phyloP scores from a whole-genome alignment of 345 rosid genomes.

The Moricandia moricandioides region DNA sequence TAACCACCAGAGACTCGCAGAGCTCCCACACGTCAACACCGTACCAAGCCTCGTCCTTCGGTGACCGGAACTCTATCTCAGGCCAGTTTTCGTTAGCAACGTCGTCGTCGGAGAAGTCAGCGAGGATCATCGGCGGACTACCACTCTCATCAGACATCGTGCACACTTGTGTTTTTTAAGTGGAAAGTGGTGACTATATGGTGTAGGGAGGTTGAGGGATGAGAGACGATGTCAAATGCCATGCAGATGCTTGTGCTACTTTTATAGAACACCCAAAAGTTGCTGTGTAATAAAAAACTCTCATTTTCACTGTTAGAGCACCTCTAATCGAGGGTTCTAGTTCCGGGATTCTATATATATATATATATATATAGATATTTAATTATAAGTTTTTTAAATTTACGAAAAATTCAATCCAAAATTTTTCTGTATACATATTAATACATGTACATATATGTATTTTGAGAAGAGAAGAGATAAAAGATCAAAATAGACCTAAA shows the following conservation, averaged over 20 bases:
- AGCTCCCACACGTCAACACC: conserved; percentile 10
- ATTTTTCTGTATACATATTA: too few relatives aligned
- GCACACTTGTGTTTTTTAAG: neutral
- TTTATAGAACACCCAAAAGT: conserved; percentile 2
- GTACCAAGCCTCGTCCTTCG: conserved; percentile 36
- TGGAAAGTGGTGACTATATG: neutral
- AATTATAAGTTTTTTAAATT: too few relatives aligned
- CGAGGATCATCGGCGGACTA: neutral
- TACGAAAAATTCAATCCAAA: too few relatives aligned
- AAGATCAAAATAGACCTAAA: too few relatives aligned
- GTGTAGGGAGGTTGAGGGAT: neutral
- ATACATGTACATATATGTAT: too few relatives aligned
- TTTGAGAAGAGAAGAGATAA: too few relatives aligned
- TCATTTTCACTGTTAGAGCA: neutral
- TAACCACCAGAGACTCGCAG: conserved; percentile 18
- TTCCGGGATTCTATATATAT: too few relatives aligned
- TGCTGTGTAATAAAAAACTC: neutral
- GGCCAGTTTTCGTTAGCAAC: conserved; percentile 5
- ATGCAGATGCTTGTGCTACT: neutral
- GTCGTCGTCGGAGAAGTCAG: conserved; percentile 11
- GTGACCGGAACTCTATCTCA: conserved; percentile 30
- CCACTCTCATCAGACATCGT: neutral
- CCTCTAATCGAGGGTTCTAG: too few relatives aligned
- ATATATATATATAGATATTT: too few relatives aligned
- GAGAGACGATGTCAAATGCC: neutral